Conservation (phyloP, 1,139 yeast genomes). For the Nakaseomyces bracarensis region DNA sequence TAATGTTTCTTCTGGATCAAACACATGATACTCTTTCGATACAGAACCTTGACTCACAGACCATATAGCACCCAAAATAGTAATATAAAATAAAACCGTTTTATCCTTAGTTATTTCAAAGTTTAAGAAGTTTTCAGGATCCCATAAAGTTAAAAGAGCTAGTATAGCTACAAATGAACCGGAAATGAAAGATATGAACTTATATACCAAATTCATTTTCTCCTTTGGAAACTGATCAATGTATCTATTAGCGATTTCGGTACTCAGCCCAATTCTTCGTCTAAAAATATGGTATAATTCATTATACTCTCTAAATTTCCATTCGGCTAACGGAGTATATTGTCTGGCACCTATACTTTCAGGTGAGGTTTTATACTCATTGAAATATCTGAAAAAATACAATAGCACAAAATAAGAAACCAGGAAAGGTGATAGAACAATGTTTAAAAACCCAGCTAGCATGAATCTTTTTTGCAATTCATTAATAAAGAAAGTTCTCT, state of each 20-base stretch:
- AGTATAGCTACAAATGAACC: constrained; percentile 88
- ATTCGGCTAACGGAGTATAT: constrained; percentile 88
- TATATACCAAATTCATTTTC: constrained; percentile 52
- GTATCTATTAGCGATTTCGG: constrained; percentile 71
- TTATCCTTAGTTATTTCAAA: constrained; percentile 79
- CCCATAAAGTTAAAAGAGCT: constrained; percentile 76
- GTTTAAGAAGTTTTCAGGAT: constrained; percentile 84
- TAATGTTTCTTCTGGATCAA: constrained; percentile 84
- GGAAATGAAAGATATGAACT: constrained; percentile 64
- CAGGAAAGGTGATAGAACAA: constrained; percentile 75
- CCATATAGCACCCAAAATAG: constrained; percentile 75
- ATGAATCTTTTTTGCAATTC: constrained; percentile 73
- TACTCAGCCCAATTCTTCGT: constrained; percentile 66
- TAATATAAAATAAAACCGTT: constrained; percentile 78
- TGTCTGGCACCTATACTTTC: constrained; percentile 77
- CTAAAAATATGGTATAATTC: constrained; percentile 85
- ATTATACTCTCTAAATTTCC: constrained; percentile 91
- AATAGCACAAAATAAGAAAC: constrained; percentile 73
- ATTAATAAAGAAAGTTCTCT: constrained; percentile 55
- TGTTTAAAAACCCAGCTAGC: constrained; percentile 79
- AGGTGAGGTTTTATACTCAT: constrained; percentile 86
- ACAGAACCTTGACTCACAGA: constrained; percentile 61
- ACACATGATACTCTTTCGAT: constrained; percentile 55
- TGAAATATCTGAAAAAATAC: constrained; percentile 84
- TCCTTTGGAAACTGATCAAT: constrained; percentile 91